Base-by-base conservation (phyloP, 139 green algal species). In the Chloropicon primus region DNA sequence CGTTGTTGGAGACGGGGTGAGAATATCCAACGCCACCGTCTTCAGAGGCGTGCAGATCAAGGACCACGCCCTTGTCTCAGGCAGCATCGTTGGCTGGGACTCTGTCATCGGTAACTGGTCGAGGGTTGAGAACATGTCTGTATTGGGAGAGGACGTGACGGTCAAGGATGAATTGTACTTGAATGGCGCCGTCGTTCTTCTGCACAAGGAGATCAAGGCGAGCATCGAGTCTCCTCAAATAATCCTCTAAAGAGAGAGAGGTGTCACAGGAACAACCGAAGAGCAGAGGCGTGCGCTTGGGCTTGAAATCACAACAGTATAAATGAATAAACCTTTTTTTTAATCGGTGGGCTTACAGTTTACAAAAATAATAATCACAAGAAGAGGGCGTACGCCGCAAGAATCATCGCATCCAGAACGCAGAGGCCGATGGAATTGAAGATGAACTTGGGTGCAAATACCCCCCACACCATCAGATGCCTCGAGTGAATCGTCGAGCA, bases 141-240 rank as follows among this genome's bases (percentile, higher is more conserved):
- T 98, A 25, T 89, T 98, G 24, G 94, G 94, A 2, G 93, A 98
- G 84, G 93, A 98, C 73, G 94, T 98, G 3, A 78, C 87, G 24
- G 82, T 93, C 54, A 88, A 85, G 82, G 90, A 96, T 72, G 94
- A 98, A 86, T 80, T 98, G 28, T 93, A 94, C 82, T 53, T 96
- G n/a, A 98, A 98, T 75, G 94, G 94, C 2, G 88, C 91, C 1
- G 88, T 98, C 1, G 89, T 98, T 21, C 88, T 98, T 82, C 94
- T 94, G 0, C 94, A 98, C 88, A 98, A 98, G 82, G 91, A 94
- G 74, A 88, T 94, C 76, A 94, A 94, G 80, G 86, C 87, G 72
- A 86, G 81, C 28, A 81, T 89, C n/a, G 75, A 88, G 26, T 83
- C 88, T 22, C 84, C 87, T 1, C 84, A 87, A 26, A 94, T 94